Evolutionary conservation across 139 green algal species (phyloP).

Genomic region (Chloropicon primus): DNA sequence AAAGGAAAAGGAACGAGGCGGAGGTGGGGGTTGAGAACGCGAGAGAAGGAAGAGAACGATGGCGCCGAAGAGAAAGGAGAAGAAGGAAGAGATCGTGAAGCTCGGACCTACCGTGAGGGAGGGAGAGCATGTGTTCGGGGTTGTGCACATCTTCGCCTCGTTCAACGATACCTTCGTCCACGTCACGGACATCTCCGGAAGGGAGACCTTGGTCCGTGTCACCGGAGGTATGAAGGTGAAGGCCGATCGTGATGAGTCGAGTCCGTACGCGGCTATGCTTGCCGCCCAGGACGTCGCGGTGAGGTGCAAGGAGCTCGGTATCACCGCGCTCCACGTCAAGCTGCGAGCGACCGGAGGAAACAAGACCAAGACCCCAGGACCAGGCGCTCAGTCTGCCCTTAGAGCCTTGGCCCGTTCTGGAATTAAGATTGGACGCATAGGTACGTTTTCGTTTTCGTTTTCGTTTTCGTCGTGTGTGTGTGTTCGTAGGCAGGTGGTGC

Average conservation of each 20-base stretch:
- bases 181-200: constrained; percentile 97
- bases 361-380: constrained; percentile 97
- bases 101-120: constrained; percentile 70
- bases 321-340: constrained; percentile 98
- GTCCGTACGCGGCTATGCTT: constrained; percentile 98
- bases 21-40: no score
- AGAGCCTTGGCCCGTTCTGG: constrained; percentile 91
- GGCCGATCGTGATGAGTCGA: constrained; percentile 97
- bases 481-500: no score
- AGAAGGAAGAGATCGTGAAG: constrained; percentile 46
- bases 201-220: constrained; percentile 90
- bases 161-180: constrained; percentile 99
- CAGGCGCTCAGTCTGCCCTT: constrained; percentile 92
- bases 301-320: constrained; percentile 95
- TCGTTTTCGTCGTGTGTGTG: no score
- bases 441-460: constrained; percentile 17
- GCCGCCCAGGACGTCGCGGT: constrained; percentile 93
- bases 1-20: not conserved
- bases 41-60: not conserved
- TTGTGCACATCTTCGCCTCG: constrained; percentile 98
- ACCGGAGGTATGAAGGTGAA: constrained; percentile 99
- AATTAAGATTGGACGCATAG: constrained; percentile 98
- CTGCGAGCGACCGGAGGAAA: constrained; percentile 95
- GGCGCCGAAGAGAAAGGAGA: not conserved
- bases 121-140: constrained; percentile 94